Evolutionary conservation across 768 basidiomycete genomes (phyloP).

Genomic region (Boletus reticulatus): DNA sequence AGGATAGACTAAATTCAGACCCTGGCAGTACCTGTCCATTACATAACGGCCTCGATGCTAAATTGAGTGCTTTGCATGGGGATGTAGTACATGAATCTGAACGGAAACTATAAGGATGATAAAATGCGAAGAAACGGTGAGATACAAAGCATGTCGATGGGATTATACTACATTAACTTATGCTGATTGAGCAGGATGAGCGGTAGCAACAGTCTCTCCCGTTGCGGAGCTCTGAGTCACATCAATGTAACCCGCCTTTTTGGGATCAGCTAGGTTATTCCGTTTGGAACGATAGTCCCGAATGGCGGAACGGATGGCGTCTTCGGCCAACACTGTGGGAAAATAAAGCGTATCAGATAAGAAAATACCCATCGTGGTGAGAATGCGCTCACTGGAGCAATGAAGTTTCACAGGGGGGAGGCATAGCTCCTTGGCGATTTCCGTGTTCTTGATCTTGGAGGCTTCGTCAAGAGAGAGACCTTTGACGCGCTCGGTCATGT

Average conservation of each 20-base stretch:
- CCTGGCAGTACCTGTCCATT: not conserved
- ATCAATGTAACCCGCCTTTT: constrained; percentile 66
- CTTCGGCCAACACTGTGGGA: constrained; percentile 86
- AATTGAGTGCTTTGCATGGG: constrained; percentile 3
- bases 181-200: constrained; percentile 41
- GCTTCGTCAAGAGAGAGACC: constrained; percentile 93
- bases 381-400: constrained; percentile 75
- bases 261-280: constrained; percentile 44
- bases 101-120: constrained; percentile 16
- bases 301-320: constrained; percentile 98
- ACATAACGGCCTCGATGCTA: not conserved
- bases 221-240: constrained; percentile 57
- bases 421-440: constrained; percentile 96
- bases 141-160: not conserved
- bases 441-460: constrained; percentile 96
- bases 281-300: constrained; percentile 93
- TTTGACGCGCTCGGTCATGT: constrained; percentile 98
- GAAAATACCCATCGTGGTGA: constrained; percentile 4
- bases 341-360: constrained; percentile 24
- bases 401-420: constrained; percentile 96
- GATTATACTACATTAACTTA: constrained; percentile 1
- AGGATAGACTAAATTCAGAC: constrained; percentile 16
- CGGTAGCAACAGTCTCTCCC: constrained; percentile 53
- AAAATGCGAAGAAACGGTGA: constrained; percentile 14
- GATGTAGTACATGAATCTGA: constrained; percentile 6